Evolutionary conservation across 768 basidiomycete genomes (phyloP).

Genomic region (Termitomyces sp.): DNA sequence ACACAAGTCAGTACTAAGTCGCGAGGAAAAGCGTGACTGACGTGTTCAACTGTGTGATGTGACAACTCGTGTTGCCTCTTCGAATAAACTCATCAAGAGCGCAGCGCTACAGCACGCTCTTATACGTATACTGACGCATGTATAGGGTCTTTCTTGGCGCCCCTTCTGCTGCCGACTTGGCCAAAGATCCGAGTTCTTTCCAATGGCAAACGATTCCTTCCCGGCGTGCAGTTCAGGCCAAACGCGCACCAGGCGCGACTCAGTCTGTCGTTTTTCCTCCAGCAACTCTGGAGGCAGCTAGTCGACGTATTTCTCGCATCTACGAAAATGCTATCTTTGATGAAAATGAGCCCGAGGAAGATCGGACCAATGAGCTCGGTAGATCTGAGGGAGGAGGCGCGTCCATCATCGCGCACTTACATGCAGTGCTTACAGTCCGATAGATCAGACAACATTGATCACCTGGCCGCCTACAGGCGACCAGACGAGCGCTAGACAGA

Average conservation of each 20-base stretch:
- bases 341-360: slow-evolving; percentile 18
- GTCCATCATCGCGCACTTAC: neutral
- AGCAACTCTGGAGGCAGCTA: slow-evolving; percentile 60
- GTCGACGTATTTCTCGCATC: slow-evolving; percentile 59
- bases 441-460: slow-evolving; percentile 45
- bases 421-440: neutral
- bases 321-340: slow-evolving; percentile 73
- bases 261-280: slow-evolving; percentile 36
- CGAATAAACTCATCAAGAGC: too few relatives aligned
- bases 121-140: slow-evolving; percentile 13
- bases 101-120: neutral
- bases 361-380: neutral
- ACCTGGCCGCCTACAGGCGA: slow-evolving; percentile 52
- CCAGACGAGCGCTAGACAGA: slow-evolving; percentile 8
- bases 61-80: neutral
- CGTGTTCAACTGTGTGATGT: neutral
- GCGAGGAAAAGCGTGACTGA: neutral
- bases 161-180: slow-evolving; percentile 29
- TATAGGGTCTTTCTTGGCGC: slow-evolving; percentile 54
- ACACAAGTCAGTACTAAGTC: neutral
- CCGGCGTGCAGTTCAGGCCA: neutral
- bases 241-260: slow-evolving; percentile 1
- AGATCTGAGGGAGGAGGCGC: neutral
- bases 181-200: slow-evolving; percentile 27
- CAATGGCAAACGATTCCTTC: slow-evolving; percentile 45